Evolutionary conservation across 2,329 filamentous ascomycete species (phyloP).

Genomic region (Incumbomyces lentus): DNA sequence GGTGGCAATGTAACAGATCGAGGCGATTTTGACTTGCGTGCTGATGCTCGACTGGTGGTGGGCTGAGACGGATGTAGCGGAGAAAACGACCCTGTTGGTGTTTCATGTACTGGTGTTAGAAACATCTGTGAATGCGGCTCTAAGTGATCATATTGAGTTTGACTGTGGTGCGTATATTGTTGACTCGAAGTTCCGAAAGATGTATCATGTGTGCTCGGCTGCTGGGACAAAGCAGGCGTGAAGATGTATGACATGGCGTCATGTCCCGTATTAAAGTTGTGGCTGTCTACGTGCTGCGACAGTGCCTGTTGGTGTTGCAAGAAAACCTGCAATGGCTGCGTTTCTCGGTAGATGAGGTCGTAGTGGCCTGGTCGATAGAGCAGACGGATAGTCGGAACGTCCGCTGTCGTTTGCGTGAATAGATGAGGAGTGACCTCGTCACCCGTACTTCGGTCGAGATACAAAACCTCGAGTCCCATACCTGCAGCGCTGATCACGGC

Average conservation of each 20-base stretch:
- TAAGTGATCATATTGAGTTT: not conserved
- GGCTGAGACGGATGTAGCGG: not conserved
- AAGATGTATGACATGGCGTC: conserved; percentile 1
- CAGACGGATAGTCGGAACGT: conserved; percentile 52
- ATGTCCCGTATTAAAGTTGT: not conserved
- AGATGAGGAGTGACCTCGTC: conserved; percentile 52
- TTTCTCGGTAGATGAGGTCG: conserved; percentile 73
- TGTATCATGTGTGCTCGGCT: not conserved
- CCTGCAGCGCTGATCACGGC: conserved; percentile 68
- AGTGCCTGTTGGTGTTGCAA: conserved; percentile 6
- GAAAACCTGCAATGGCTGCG: conserved; percentile 15
- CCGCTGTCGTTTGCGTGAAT: conserved; percentile 32
- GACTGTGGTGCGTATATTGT: not conserved
- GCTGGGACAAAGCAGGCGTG: not conserved
- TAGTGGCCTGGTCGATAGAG: conserved; percentile 73
- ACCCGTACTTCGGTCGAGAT: conserved; percentile 77
- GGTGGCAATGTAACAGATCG: not conserved
- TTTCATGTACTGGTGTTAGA: not conserved
- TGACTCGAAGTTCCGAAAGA: not conserved
- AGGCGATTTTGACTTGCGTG: not conserved
- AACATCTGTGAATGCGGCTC: not conserved
- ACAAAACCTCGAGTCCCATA: conserved; percentile 76
- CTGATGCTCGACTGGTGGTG: not conserved
- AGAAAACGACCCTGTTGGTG: not conserved
- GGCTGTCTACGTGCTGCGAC: not conserved